Evolutionary conservation across 2,329 filamentous ascomycete genomes (phyloP).

Genomic region (Diplodia intermedia): DNA sequence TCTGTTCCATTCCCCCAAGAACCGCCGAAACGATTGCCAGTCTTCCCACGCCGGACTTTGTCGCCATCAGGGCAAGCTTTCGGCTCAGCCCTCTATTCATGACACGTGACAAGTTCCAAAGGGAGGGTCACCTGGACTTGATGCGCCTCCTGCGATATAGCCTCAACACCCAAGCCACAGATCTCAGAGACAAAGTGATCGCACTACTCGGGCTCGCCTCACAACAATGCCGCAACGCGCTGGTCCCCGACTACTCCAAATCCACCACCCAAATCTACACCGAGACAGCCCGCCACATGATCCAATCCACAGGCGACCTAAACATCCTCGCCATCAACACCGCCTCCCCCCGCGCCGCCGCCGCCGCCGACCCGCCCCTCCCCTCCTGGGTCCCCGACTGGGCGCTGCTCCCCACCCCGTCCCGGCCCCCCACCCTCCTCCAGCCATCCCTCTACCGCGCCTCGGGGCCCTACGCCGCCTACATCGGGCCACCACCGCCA

Average conservation of each 20-base stretch:
- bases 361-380: background rate
- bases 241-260: background rate
- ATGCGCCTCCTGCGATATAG: background rate
- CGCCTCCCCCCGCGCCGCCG: background rate
- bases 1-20: background rate
- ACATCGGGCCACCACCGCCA: background rate
- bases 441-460: background rate
- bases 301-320: background rate
- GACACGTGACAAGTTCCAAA: background rate
- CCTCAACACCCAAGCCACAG: background rate
- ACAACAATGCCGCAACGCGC: background rate
- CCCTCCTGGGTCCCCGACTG: background rate
- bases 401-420: background rate
- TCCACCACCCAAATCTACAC: background rate
- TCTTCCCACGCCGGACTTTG: background rate
- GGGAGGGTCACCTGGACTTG: background rate
- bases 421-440: background rate
- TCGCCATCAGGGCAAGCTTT: background rate
- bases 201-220: background rate
- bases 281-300: background rate
- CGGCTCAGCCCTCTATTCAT: background rate
- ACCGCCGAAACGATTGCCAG: background rate
- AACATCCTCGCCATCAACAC: background rate
- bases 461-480: background rate
- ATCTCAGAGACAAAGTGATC: background rate